These are phyloP conservation scores for Mycena filopes DNA, from an alignment of 768 basidiomycete species.

Conservation along the genomic window DNA sequence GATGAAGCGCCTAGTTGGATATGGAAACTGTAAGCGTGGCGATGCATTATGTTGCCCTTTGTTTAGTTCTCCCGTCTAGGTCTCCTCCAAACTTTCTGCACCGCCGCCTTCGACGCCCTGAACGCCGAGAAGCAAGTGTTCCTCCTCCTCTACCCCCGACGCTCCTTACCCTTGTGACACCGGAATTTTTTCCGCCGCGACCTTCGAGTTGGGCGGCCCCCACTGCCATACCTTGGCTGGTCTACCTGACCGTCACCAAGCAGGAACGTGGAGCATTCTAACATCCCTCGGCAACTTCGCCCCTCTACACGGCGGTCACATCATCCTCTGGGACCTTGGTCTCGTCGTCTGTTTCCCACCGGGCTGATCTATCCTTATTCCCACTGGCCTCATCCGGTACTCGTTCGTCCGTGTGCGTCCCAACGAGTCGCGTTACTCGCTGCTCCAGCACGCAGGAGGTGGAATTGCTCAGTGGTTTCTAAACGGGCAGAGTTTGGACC, in stretches of 20 bases:
- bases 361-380: constrained; percentile 6
- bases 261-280: not conserved
- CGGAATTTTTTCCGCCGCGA: constrained; percentile 10
- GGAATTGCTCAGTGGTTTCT: not conserved
- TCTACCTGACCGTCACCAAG: too few species aligned
- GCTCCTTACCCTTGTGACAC: not conserved
- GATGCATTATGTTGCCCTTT: not conserved
- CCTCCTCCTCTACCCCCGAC: not conserved
- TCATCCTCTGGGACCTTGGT: constrained; percentile 8
- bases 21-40: constrained; percentile 7
- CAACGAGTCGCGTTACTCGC: not conserved
- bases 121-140: not conserved
- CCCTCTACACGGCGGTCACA: not conserved
- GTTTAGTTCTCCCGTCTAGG: not conserved
- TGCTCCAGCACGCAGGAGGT: not conserved
- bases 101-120: not conserved
- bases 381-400: constrained; percentile 1
- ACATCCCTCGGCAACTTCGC: not conserved
- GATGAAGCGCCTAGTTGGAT: constrained; percentile 2
- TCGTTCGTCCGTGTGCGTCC: not conserved
- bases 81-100: not conserved
- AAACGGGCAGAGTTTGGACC: not conserved
- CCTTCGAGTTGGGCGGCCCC: constrained; percentile 1
- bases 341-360: not conserved
- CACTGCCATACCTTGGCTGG: not conserved